These are phyloP conservation scores for Yarrowia yakushimensis DNA, from an alignment of 805 yeast species.

Conservation along the genomic window DNA sequence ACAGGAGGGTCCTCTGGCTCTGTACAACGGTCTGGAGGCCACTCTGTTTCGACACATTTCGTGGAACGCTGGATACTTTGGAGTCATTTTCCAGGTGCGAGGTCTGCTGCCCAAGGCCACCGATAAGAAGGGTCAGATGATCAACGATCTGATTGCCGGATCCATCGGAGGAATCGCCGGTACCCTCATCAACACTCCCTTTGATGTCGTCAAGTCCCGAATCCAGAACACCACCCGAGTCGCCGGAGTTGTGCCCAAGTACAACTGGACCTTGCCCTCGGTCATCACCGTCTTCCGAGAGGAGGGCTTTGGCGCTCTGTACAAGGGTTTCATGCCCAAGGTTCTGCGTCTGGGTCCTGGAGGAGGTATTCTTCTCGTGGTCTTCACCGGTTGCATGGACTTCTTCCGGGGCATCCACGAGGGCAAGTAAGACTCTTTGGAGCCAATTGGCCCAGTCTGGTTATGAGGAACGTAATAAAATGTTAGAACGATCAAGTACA, in stretches of 20 bases:
- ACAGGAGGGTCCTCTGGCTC: conserved; percentile 73
- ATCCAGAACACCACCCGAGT: conserved; percentile 70
- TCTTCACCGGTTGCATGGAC: conserved; percentile 93
- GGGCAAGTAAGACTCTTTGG: too few relatives aligned
- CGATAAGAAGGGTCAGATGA: conserved; percentile 66
- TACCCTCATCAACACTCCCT: conserved; percentile 92
- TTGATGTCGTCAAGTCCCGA: conserved; percentile 93
- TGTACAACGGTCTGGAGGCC: conserved; percentile 94
- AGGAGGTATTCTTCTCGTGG: conserved; percentile 96
- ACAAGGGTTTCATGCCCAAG: conserved; percentile 96
- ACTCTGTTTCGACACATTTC: conserved; percentile 94
- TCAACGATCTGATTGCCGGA: conserved; percentile 88
- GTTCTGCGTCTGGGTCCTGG: conserved; percentile 98
- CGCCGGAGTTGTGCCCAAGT: conserved; percentile 77
- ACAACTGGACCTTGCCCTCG: conserved; percentile 89
- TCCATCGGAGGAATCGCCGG: conserved; percentile 96
- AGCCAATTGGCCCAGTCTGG: too few relatives aligned
- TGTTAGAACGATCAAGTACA: too few relatives aligned
- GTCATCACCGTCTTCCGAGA: conserved; percentile 70
- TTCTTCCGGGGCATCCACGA: conserved; percentile 52
- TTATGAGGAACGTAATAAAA: too few relatives aligned
- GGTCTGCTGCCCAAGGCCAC: conserved; percentile 72
- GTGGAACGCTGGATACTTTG: conserved; percentile 99
- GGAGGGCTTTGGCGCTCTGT: conserved; percentile 88
- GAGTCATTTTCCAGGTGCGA: conserved; percentile 86